Evolutionary conservation across 768 basidiomycete genomes (phyloP), one percentile per base, ranked within the genome.

Genomic region (Dioszegia hungarica): DNA sequence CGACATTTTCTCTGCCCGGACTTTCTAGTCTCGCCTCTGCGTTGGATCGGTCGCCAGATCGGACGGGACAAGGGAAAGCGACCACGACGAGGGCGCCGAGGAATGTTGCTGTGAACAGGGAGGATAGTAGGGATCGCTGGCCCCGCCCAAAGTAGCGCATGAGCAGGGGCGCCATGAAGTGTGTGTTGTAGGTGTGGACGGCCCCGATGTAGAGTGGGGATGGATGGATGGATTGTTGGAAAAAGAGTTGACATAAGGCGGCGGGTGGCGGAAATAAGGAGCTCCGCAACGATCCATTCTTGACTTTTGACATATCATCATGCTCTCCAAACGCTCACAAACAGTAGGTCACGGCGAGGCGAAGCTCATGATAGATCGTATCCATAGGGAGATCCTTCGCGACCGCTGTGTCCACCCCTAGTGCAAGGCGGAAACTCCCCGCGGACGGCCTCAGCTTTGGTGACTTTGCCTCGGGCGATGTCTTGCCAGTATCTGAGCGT

Each of bases 41-140:
- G 20, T 57, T 50, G 29, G 54, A 41, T 54, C 56, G 50, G 24
- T 60, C 64, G 34, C 56, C 60, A 5, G 63, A 59, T 37, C 67
- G 63, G 1, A 63, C 73, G 1, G 75, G 75, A 68, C 75, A 77
- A 3, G 75, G 75, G 53, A 77, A 70, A 3, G 71, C 68, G 38
- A 77, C 75, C 20, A 74, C 69, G 11, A 68, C 56, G n/a, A 77
- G 61, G 9, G 74, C 70, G 24, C 72, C 75, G 36, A 77, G 71
- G 54, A 77, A 77, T 11, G 74, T 75, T 24, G 72, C 70, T 9
- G 73, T 69, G 60, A 77, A 77, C 8, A 77, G 66, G 6, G 69
- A 67, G 1, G 74, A 74, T 56, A 77, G 67, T 33, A 75, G 61
- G 0, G 71, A 72, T 34, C 75, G 69, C 45, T 77, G 74, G 20